phyloP scores from a whole-genome alignment of 2,329 filamentous ascomycete species.

The Botrytis hyacinthi region DNA sequence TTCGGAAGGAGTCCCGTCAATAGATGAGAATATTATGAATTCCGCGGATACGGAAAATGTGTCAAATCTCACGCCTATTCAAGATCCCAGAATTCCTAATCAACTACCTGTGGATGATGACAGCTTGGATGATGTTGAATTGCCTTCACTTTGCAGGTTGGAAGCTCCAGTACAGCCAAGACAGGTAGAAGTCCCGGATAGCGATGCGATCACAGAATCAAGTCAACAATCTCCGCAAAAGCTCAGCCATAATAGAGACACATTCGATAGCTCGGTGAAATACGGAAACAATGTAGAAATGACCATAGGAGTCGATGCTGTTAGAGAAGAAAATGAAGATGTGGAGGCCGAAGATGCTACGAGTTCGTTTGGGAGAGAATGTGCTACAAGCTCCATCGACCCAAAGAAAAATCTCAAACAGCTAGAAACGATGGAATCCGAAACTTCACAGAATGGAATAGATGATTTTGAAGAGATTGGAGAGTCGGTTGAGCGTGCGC shows the following conservation, averaged over 20 bases:
- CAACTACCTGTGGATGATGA: not conserved
- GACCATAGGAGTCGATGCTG: not conserved
- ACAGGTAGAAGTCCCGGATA: slow-evolving; percentile 21
- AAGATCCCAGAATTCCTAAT: not conserved
- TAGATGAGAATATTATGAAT: not conserved
- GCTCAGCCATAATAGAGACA: not conserved
- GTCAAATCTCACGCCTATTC: not conserved
- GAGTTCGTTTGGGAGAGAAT: slow-evolving; percentile 19
- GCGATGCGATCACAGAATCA: slow-evolving; percentile 17
- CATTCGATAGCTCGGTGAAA: not conserved
- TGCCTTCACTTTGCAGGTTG: not conserved
- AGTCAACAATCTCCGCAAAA: slow-evolving; percentile 12
- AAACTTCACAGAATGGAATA: not conserved
- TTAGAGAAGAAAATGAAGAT: not conserved
- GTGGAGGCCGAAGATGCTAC: not conserved
- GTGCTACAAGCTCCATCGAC: slow-evolving; percentile 15
- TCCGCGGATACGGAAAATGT: not conserved
- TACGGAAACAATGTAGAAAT: not conserved
- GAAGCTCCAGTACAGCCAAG: not conserved
- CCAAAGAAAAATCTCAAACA: not conserved
- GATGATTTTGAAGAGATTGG: not conserved
- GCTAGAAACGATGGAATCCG: not conserved
- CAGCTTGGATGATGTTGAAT: not conserved
- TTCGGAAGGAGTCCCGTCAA: too few relatives aligned
- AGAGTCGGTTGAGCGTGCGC: not conserved